Evolutionary conservation across 2,329 filamentous ascomycete species (phyloP).

Genomic region (Fusarium sp.): DNA sequence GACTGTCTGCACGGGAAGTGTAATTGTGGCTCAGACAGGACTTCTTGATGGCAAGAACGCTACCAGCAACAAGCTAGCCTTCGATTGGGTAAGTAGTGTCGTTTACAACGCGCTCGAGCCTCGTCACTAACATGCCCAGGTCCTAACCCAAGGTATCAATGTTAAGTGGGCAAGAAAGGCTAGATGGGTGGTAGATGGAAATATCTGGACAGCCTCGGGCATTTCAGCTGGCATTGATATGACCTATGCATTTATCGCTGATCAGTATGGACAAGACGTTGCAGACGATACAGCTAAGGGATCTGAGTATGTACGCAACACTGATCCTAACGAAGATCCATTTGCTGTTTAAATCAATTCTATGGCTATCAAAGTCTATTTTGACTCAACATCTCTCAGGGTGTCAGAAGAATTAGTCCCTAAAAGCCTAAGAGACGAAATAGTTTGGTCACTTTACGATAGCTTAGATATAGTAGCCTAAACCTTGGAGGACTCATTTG

Average conservation of each 20-base stretch:
- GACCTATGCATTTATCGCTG: conserved; percentile 49
- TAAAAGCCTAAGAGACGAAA: conserved; percentile 7
- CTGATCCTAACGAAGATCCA: conserved; percentile 62
- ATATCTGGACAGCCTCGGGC: conserved; percentile 71
- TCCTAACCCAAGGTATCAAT: conserved; percentile 54
- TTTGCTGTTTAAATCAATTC: conserved; percentile 55
- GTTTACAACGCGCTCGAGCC: rapidly evolving
- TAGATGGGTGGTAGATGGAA: conserved; percentile 69
- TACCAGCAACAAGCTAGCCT: conserved; percentile 70
- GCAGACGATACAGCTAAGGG: conserved; percentile 60
- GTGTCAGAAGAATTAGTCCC: conserved; percentile 50
- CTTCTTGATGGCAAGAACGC: conserved; percentile 66
- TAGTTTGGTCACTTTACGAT: not conserved
- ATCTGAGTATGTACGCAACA: conserved; percentile 69
- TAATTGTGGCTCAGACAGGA: conserved; percentile 64
- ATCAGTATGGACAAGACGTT: conserved; percentile 61
- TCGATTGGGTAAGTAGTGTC: conserved; percentile 43
- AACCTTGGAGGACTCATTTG: conserved; percentile 63
- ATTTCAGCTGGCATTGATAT: conserved; percentile 59
- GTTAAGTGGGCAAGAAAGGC: conserved; percentile 67
- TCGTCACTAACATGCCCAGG: conserved; percentile 32
- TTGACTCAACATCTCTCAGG: conserved; percentile 51
- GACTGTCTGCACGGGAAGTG: conserved; percentile 72
- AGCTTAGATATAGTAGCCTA: not conserved
- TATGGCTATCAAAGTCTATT: not conserved